Conservation (phyloP, 768 basidiomycete genomes). For the Pleurotus ostreatus region DNA sequence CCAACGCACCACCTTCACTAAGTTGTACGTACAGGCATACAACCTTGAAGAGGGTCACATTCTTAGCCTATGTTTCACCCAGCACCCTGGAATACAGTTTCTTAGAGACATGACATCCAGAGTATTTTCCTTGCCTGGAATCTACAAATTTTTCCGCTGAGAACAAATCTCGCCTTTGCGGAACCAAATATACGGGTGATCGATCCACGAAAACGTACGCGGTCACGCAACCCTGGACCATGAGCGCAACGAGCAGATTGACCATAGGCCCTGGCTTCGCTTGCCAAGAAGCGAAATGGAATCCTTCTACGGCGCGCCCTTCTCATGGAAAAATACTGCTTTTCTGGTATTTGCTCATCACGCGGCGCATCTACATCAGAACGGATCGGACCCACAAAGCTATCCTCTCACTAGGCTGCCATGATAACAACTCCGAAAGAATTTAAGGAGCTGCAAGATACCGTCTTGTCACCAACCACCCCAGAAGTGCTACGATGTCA, state of each 20-base stretch:
- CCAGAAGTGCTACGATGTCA: slow-evolving; percentile 19
- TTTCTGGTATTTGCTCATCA: not conserved
- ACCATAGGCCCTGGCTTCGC: not conserved
- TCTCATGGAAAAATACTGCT: not conserved
- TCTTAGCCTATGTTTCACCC: not conserved
- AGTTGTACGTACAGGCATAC: not conserved
- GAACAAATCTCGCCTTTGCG: too few relatives aligned
- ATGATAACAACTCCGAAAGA: not conserved
- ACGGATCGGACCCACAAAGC: slow-evolving; percentile 1
- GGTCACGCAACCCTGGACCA: not conserved
- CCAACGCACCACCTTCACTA: too few relatives aligned
- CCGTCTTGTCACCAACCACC: not conserved
- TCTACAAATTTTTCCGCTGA: too few relatives aligned
- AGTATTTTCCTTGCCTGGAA: too few relatives aligned
- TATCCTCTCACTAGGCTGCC: not conserved
- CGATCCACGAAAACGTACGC: too few relatives aligned
- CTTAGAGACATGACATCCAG: not conserved
- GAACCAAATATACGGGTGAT: too few relatives aligned
- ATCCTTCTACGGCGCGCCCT: not conserved
- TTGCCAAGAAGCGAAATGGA: not conserved
- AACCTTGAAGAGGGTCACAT: not conserved
- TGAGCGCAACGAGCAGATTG: not conserved
- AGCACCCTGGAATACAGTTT: not conserved
- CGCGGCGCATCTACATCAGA: not conserved
- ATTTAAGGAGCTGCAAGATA: not conserved